Base-by-base conservation (phyloP, 2,329 filamentous ascomycete species). In the Aspergillus fischeri region DNA sequence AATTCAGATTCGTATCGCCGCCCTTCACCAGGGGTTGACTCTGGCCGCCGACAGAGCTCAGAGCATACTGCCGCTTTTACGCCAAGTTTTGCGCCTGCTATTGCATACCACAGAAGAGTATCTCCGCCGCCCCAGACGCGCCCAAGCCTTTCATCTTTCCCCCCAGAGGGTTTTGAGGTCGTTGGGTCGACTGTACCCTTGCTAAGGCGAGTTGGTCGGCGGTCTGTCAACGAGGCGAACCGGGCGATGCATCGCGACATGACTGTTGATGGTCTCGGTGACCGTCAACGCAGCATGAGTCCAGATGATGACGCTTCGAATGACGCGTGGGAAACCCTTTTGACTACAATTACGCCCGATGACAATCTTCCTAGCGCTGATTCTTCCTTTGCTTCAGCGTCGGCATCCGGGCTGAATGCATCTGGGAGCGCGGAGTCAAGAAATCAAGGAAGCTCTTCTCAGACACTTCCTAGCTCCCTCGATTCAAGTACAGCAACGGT, bases 221-320 rank as follows among this genome's bases (percentile, higher is more conserved):
- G 70, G 38, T 68, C 67, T 28, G 63, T 68, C 24, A 65, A 64
- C 38, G 64, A 66, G 35, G 60, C 62, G 45, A 63, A 53, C 27
- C 59, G 64, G 49, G 42, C 64, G 21, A 24, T 24, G 20, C 57
- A 54, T 47, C 63, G 60, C 4, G 66, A 66, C 20, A 54, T 68
- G 14, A 55, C 58, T 52, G 61, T 88, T 1, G 87, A 95, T 72
- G 91, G 91, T 3, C 82, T 96, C 17, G 92, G 91, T 41, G 91
- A 96, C 73, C 88, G 92, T 57, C 85, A 91, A 61, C 86, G 91
- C 64, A 96, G 91, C 72, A 77, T 91, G n/a, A 92, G 88, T 68
- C 87, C 88, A 5, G 77, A 79, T 52, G 76, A 76, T 47, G 68
- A 73, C 41, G 65, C 76, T 54, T 80, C 78, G 42, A 82, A 85